Base-by-base conservation (phyloP, 441 rosid genomes). In the Pelargonium fulgidum region DNA sequence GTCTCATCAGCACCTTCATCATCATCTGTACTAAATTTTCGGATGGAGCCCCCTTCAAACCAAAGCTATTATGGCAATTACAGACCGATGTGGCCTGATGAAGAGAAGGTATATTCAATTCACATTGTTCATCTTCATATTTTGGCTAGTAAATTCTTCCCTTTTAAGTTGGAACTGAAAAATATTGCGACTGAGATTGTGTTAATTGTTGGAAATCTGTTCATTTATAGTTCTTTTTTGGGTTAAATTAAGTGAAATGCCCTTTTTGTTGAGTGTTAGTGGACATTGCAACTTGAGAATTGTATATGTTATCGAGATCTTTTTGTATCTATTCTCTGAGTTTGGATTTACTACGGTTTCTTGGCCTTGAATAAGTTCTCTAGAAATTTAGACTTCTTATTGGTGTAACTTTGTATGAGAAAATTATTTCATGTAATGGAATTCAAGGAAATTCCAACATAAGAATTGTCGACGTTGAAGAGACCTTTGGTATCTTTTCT, bases 31-130 rank as follows among this genome's bases (percentile, higher is more conserved):
- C 63, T 11, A 59, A 59, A 59, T 59, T 59, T 59, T 22, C 63
- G 22, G 63, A 22, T 59, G 33, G 63, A 59, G 63, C 63, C 63
- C 63, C 63, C 63, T 59, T 59, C 63, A 59, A 59, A 59, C 63
- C 63, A 59, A 59, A 59, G 63, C 63, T 22, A 20, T 22, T 29
- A 59, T 20, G 19, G 63, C 63, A 59, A 59, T 59, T 59, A 20
- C 63, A 20, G 63, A 59, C 63, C 33, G 9, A 20, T 59, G 63
- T 59, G 63, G 63, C 63, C 63, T 1, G 63, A 59, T 59, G 63
- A 59, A 59, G 63, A 59, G 13, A 59, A 59, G 63, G 63, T 59
- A 59, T 59, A 59, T 59, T 59, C 63, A 22, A 59, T 20, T 59
- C 9, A 12, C 63, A 20, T 20, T 20, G 63, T 20, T 20, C 63